phyloP scores from a whole-genome alignment of 1,284 basidiomycete species.

The Apiotrichum sp. region DNA sequence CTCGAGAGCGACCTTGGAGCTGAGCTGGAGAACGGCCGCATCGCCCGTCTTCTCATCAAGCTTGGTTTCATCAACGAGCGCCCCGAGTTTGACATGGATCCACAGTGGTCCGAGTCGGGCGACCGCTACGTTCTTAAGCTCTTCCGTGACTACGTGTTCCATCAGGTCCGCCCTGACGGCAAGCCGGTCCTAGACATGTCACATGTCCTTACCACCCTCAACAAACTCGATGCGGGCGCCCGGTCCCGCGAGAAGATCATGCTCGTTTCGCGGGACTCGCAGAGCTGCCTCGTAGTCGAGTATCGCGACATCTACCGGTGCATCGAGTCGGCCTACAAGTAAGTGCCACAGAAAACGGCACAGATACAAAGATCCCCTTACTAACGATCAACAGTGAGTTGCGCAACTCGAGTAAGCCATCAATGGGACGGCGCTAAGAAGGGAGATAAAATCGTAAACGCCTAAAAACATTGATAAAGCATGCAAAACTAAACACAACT shows the following conservation, averaged over 20 bases:
- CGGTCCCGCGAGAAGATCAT: constrained; percentile 86
- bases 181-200: constrained; percentile 83
- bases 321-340: constrained; percentile 70
- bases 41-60: constrained; percentile 88
- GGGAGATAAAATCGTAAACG: not conserved
- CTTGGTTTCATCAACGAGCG: constrained; percentile 98
- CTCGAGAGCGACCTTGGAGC: constrained; percentile 77
- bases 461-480: constrained; percentile 11
- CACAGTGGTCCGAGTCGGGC: constrained; percentile 95
- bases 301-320: constrained; percentile 88
- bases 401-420: constrained; percentile 8
- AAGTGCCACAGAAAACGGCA: constrained; percentile 20
- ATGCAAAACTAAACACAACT: not conserved
- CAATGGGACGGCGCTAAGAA: constrained; percentile 1
- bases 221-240: constrained; percentile 53
- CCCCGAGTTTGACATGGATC: constrained; percentile 93
- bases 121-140: constrained; percentile 97
- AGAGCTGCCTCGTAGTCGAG: constrained; percentile 91
- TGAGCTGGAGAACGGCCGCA: constrained; percentile 92
- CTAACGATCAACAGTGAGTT: constrained; percentile 4
- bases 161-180: constrained; percentile 86
- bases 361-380: not conserved
- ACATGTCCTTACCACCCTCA: constrained; percentile 83
- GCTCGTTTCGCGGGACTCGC: constrained; percentile 75
- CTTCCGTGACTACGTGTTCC: constrained; percentile 97